A percentile compares a stretch with the other conserved stretches of the same genome.
phyloP scores from a whole-genome alignment of 148 eudicot genomes.

The Talinum fruticosum region DNA sequence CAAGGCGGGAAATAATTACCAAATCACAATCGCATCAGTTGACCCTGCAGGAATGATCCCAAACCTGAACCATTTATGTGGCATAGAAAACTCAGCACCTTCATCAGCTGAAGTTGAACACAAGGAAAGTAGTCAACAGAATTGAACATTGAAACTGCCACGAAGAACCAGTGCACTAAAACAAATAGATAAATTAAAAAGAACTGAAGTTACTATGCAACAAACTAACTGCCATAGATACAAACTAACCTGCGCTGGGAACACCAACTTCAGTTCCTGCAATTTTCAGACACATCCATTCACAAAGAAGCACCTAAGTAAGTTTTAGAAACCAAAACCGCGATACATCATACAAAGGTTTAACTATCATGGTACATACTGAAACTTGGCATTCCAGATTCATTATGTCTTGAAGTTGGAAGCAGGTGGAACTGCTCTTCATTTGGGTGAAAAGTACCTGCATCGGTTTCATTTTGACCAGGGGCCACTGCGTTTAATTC shows the following conservation, averaged over 20 bases:
- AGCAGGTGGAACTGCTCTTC: constrained; percentile 60
- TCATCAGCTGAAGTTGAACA: constrained; percentile 38
- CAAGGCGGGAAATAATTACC: constrained; percentile 43
- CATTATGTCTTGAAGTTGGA: constrained; percentile 38
- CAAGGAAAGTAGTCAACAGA: constrained; percentile 20
- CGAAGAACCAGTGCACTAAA: constrained; percentile 8
- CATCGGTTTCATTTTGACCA: constrained; percentile 37
- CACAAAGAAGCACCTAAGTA: constrained; percentile 13
- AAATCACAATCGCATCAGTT: constrained; percentile 92
- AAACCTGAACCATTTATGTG: constrained; percentile 76
- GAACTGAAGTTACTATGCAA: not conserved
- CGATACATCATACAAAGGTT: constrained; percentile 14
- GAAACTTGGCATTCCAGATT: constrained; percentile 34
- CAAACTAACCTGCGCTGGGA: constrained; percentile 41
- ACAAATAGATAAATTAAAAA: not conserved
- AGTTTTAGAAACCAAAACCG: constrained; percentile 15
- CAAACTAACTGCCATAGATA: constrained; percentile 4
- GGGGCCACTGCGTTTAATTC: constrained; percentile 28
- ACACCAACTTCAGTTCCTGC: constrained; percentile 40
- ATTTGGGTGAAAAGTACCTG: constrained; percentile 35
- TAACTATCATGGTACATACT: constrained; percentile 42
- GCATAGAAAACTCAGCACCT: constrained; percentile 54
- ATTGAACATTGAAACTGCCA: not conserved
- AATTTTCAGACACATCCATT: constrained; percentile 26
- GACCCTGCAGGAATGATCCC: constrained; percentile 97